Percentiles rank a stretch among this genome's conserved stretches.
Conservation (phyloP, 352 stramenopile species). For the Pelagophyceae sp. region DNA sequence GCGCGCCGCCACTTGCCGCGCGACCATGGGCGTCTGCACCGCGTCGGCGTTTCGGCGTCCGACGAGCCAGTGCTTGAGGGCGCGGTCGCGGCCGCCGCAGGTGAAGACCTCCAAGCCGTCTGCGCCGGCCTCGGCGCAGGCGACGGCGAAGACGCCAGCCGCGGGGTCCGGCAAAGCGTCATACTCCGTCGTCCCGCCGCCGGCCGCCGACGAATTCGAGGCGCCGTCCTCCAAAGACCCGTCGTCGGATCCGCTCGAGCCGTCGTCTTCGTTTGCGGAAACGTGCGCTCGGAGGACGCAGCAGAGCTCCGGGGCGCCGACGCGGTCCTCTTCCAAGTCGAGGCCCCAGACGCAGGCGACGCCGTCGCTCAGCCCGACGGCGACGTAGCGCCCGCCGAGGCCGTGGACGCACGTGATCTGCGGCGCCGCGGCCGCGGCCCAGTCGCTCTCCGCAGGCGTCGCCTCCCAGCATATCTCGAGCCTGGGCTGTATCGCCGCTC, state of each 20-base stretch:
- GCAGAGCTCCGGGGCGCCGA: background rate
- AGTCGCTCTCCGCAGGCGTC: too few relatives aligned
- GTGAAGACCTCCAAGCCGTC: background rate
- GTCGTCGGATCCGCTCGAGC: background rate
- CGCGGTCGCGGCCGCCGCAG: background rate
- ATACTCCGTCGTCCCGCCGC: background rate
- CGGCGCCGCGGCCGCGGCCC: background rate
- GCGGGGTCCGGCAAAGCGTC: background rate
- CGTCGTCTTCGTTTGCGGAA: background rate
- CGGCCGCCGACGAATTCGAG: too few relatives aligned
- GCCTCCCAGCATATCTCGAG: slow-evolving; percentile 10
- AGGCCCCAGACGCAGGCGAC: background rate
- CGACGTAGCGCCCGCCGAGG: background rate
- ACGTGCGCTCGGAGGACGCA: background rate
- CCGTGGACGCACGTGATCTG: background rate
- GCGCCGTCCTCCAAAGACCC: background rate
- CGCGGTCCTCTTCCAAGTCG: background rate
- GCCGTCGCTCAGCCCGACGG: background rate
- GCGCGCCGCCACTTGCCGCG: background rate
- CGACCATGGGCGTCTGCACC: background rate
- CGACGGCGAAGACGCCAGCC: background rate
- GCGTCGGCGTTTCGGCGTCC: too few relatives aligned
- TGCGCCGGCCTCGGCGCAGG: background rate
- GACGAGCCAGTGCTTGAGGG: slow-evolving; percentile 4
- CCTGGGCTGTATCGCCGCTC: background rate